Evolutionary conservation across 371 early-diverging fungal species (phyloP), one percentile per base, ranked within the genome.

Genomic region (Umbelopsis sp.): DNA sequence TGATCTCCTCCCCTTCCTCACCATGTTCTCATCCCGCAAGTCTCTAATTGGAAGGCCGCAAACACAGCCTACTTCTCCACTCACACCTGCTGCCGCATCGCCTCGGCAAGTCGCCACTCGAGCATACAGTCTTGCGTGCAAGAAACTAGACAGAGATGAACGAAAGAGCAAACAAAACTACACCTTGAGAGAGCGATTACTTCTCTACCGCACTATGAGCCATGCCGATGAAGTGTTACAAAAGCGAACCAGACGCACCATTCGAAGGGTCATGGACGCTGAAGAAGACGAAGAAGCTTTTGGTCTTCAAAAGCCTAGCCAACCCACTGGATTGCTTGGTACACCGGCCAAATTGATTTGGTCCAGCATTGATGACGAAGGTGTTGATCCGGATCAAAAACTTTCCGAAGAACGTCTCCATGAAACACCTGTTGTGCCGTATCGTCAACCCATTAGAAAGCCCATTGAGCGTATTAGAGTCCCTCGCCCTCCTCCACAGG

Each of bases 91-190:
- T 18, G 70, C 72, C 2, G 66, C 80, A 44, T 80, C 83, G 29
- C 83, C 83, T 50, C 70, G 83, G 8, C 83, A 83, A 52, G 69
- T 83, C n/a, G 83, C 83, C 38, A 76, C 73, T 65, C 78, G 78
- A 51, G 79, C 83, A 6, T 72, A 76, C 63, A 71, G 72, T 10
- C 62, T 80, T 7, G 79, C 78, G 14, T 75, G 74, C 63, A 80
- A 79, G 44, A 83, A 83, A 44, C 65, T 83, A 32, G 83, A 83
- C 63, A 73, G 79, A 65, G 83, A 83, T 68, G 80, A 80, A 46
- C 72, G 72, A 65, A 73, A 78, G 24, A 63, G 68, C 25, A 73
- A 77, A 38, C 83, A 74, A 14, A 68, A 72, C 7, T 83, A 83
- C 50, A 68, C 70, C 69, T 63, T 83, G 2, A 74, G 83, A 20